A percentile compares a stretch with the other conserved stretches of the same genome.
Conservation (phyloP, 1,284 basidiomycete genomes). For the Xerocomus minutiporus region DNA sequence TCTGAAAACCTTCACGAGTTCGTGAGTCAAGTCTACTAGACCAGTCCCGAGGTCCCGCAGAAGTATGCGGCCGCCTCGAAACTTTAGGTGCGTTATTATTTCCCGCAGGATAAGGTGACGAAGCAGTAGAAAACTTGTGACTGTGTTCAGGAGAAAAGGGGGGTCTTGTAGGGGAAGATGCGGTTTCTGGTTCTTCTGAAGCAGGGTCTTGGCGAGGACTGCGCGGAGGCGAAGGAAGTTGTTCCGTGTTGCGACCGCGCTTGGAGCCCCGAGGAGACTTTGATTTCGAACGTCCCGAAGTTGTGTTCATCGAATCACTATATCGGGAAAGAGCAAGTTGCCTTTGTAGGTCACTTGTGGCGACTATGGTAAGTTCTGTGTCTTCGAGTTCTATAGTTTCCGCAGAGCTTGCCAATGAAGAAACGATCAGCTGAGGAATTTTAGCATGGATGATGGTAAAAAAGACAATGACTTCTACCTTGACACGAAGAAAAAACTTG, state of each 20-base stretch:
- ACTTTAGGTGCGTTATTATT: constrained; percentile 17
- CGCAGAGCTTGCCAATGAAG: constrained; percentile 47
- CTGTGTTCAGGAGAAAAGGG: constrained; percentile 15
- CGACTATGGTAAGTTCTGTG: constrained; percentile 58
- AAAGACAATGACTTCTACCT: constrained; percentile 40
- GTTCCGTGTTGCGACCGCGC: constrained; percentile 36
- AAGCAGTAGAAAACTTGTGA: constrained; percentile 32
- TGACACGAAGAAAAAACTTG: constrained; percentile 64
- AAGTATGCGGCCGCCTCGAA: constrained; percentile 54
- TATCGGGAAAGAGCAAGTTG: constrained; percentile 61
- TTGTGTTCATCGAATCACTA: constrained; percentile 40
- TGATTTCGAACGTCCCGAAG: constrained; percentile 48
- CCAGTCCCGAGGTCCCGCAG: constrained; percentile 60
- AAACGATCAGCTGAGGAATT: constrained; percentile 48
- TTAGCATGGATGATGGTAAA: constrained; percentile 8
- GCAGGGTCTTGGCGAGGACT: constrained; percentile 20
- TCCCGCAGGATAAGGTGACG: constrained; percentile 28
- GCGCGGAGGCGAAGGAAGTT: constrained; percentile 33
- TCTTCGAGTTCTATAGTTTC: constrained; percentile 67
- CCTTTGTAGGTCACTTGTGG: constrained; percentile 66
- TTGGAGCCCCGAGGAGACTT: constrained; percentile 52
- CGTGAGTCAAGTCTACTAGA: constrained; percentile 33
- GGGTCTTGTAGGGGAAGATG: constrained; percentile 4
- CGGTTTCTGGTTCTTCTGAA: constrained; percentile 9
- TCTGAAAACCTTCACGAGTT: constrained; percentile 13